These are phyloP conservation scores for Pyrenochaeta sp. DNA, from an alignment of 2,329 filamentous ascomycete genomes.

Conservation along the genomic window DNA sequence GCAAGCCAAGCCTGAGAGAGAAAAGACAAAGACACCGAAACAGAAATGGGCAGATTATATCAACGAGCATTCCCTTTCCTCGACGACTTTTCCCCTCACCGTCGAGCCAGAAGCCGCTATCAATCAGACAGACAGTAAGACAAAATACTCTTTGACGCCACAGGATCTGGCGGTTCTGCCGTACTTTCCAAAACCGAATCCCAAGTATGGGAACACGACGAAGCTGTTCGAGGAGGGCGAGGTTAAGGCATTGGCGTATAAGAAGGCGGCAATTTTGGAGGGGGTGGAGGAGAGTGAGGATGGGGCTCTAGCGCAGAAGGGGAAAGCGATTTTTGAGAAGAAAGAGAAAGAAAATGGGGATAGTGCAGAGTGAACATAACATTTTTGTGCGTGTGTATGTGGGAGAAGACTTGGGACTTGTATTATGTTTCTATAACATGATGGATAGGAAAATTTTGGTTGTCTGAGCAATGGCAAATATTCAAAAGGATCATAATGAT, in stretches of 20 bases:
- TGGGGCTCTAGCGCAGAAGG: conserved; percentile 4
- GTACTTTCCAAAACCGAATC: conserved; percentile 17
- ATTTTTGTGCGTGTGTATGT: not conserved
- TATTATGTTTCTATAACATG: too few species aligned
- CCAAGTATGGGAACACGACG: conserved; percentile 16
- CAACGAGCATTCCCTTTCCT: conserved; percentile 3
- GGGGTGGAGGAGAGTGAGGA: conserved; percentile 12
- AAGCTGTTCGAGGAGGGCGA: conserved; percentile 22
- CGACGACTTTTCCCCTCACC: conserved; percentile 4
- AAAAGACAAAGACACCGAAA: conserved; percentile 7
- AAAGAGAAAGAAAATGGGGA: not conserved
- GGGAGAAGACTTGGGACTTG: not conserved
- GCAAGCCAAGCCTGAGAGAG: not conserved
- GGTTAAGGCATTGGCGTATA: conserved; percentile 10
- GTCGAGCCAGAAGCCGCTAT: conserved; percentile 16
- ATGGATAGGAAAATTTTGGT: too few species aligned
- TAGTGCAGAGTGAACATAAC: not conserved
- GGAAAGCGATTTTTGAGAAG: conserved; percentile 20
- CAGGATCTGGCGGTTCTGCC: conserved; percentile 14
- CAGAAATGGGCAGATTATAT: conserved; percentile 19
- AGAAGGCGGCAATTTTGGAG: conserved; percentile 17
- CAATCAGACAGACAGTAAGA: conserved; percentile 20
- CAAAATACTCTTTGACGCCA: conserved; percentile 12
- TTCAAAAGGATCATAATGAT: too few species aligned
- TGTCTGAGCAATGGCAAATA: too few species aligned